A percentile compares a stretch with the other conserved stretches of the same genome.
Evolutionary conservation across 2,329 filamentous ascomycete genomes (phyloP).

Genomic region (Neonectria magnoliae): DNA sequence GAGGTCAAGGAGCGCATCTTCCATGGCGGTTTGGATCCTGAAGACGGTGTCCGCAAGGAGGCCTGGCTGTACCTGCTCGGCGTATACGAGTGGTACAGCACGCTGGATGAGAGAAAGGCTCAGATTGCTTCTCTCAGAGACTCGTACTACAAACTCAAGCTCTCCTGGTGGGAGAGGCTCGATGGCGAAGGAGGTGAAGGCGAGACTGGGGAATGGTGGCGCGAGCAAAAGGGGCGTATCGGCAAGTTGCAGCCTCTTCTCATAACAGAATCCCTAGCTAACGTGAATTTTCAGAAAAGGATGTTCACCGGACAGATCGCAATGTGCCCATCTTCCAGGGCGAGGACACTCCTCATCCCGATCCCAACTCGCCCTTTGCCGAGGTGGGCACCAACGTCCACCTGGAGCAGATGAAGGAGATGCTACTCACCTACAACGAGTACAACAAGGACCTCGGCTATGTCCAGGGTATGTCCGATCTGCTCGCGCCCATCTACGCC

Average conservation of each 20-base stretch:
- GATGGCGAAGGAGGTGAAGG: slow-evolving; percentile 82
- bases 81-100: slow-evolving; percentile 94
- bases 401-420: slow-evolving; percentile 98
- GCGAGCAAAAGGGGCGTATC: slow-evolving; percentile 91
- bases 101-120: slow-evolving; percentile 82
- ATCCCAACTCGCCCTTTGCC: slow-evolving; percentile 94
- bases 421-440: slow-evolving; percentile 98
- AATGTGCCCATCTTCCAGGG: slow-evolving; percentile 95
- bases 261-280: slow-evolving; percentile 21
- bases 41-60: slow-evolving; percentile 94
- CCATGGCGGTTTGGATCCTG: slow-evolving; percentile 87
- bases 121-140: slow-evolving; percentile 87
- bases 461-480: slow-evolving; percentile 98
- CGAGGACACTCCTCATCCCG: slow-evolving; percentile 95
- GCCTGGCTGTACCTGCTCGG: slow-evolving; percentile 95
- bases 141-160: slow-evolving; percentile 93
- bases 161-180: slow-evolving; percentile 94
- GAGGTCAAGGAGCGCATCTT: slow-evolving; percentile 98
- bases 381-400: slow-evolving; percentile 95
- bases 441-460: slow-evolving; percentile 96
- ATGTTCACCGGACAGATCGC: slow-evolving; percentile 96
- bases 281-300: slow-evolving; percentile 77
- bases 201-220: slow-evolving; percentile 94
- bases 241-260: slow-evolving; percentile 67
- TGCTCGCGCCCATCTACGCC: slow-evolving; percentile 94